Conservation (phyloP, 2,329 filamentous ascomycete species). For the Pseudocercospora fuligena region DNA sequence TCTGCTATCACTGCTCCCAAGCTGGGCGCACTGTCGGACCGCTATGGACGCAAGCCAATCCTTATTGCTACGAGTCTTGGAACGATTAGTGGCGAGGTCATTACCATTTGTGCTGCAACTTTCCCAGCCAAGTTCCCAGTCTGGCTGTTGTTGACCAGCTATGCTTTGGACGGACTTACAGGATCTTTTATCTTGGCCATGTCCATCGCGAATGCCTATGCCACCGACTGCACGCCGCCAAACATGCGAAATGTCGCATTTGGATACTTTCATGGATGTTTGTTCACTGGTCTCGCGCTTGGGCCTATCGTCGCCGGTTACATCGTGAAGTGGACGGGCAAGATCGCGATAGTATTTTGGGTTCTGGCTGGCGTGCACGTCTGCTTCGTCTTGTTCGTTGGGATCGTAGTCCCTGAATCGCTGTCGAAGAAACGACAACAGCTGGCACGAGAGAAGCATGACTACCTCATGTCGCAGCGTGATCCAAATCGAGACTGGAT, state of each 20-base stretch:
- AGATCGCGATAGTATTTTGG: slow-evolving; percentile 83
- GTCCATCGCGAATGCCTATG: slow-evolving; percentile 82
- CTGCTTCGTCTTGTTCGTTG: slow-evolving; percentile 73
- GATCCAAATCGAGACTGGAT: slow-evolving; percentile 50
- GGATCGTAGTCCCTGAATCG: slow-evolving; percentile 80
- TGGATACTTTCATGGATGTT: slow-evolving; percentile 84
- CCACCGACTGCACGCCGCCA: slow-evolving; percentile 83
- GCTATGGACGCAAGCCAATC: slow-evolving; percentile 77
- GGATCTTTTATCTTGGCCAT: slow-evolving; percentile 88
- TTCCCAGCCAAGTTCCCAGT: slow-evolving; percentile 75
- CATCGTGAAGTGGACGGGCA: slow-evolving; percentile 75
- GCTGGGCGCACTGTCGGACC: slow-evolving; percentile 83
- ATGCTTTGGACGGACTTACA: slow-evolving; percentile 78
- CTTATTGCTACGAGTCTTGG: slow-evolving; percentile 75
- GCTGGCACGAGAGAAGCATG: slow-evolving; percentile 71
- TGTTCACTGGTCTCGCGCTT: slow-evolving; percentile 87
- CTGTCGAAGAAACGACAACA: slow-evolving; percentile 74
- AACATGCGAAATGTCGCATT: slow-evolving; percentile 81
- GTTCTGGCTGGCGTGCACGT: slow-evolving; percentile 73
- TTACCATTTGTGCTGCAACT: slow-evolving; percentile 78
- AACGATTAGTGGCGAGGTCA: slow-evolving; percentile 72
- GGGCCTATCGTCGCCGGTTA: slow-evolving; percentile 83
- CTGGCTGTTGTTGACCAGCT: slow-evolving; percentile 77
- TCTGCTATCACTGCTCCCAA: slow-evolving; percentile 83
- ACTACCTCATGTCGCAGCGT: slow-evolving; percentile 41